Percentiles rank a stretch among this genome's conserved stretches.
Conservation (phyloP, 1,139 yeast genomes). For the Casaregolazyma lundiana region DNA sequence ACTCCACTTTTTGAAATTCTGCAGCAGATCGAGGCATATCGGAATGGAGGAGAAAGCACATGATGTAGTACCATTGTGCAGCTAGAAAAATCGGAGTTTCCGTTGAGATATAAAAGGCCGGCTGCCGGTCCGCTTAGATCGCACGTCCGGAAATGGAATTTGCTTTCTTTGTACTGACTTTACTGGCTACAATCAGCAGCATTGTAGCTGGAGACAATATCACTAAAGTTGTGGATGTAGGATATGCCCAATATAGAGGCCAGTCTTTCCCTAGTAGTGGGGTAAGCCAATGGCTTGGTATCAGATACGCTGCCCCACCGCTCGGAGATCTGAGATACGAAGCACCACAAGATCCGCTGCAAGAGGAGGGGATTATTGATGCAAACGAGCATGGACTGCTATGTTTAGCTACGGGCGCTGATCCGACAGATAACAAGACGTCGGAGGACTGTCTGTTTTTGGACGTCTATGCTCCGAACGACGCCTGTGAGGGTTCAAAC, state of each 20-base stretch:
- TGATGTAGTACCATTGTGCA: too few relatives aligned
- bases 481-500: conserved; percentile 12
- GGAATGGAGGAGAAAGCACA: too few relatives aligned
- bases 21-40: too few relatives aligned
- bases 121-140: too few relatives aligned
- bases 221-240: neutral
- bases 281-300: conserved; percentile 11
- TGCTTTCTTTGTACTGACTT: neutral
- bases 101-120: neutral
- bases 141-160: neutral
- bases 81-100: too few relatives aligned
- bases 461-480: conserved; percentile 27
- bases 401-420: conserved; percentile 23
- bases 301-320: conserved; percentile 28
- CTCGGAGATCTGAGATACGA: conserved; percentile 18
- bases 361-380: conserved; percentile 23
- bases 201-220: neutral
- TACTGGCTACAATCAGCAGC: neutral
- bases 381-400: conserved; percentile 8
- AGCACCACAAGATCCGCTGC: conserved; percentile 20
- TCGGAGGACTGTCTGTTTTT: conserved; percentile 29
- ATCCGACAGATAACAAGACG: conserved; percentile 10
- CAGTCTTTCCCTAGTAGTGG: neutral
- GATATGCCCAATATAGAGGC: conserved; percentile 7
- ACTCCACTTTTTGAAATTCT: too few relatives aligned